A percentile compares a stretch with the other conserved stretches of the same genome.
Evolutionary conservation across 2,329 filamentous ascomycete species (phyloP).

Genomic region (Rhynchosporium agropyri): DNA sequence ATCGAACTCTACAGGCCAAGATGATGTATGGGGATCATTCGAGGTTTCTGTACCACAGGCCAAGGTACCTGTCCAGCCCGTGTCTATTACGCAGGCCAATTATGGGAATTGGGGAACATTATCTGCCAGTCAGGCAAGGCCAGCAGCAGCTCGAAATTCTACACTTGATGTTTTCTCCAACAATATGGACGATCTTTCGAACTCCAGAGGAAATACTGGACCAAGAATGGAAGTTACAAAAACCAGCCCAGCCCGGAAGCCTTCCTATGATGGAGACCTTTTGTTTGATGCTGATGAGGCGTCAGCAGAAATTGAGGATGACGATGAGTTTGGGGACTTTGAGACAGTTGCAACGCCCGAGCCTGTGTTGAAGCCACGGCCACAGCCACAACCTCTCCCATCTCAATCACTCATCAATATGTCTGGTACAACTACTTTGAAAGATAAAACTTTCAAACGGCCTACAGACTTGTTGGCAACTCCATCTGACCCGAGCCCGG

Average conservation of each 20-base stretch:
- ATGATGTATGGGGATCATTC: constrained; percentile 41
- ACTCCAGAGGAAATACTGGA: constrained; percentile 17
- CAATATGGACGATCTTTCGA: constrained; percentile 25
- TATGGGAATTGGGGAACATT: constrained; percentile 21
- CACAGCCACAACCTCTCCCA: constrained; percentile 26
- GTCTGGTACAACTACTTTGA: constrained; percentile 38
- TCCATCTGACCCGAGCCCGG: constrained; percentile 36
- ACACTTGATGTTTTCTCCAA: constrained; percentile 38
- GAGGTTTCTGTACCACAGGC: constrained; percentile 26
- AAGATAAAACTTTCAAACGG: constrained; percentile 41
- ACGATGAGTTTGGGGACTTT: constrained; percentile 71
- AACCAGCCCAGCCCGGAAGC: constrained; percentile 20
- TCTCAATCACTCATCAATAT: constrained; percentile 41
- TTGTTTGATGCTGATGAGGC: constrained; percentile 46
- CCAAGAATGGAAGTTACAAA: constrained; percentile 17
- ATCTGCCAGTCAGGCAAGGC: constrained; percentile 21
- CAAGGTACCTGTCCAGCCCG: constrained; percentile 14
- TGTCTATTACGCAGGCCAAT: constrained; percentile 19
- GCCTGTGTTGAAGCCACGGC: constrained; percentile 28
- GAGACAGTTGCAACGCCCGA: constrained; percentile 52
- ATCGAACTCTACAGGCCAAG: constrained; percentile 23
- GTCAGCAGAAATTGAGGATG: constrained; percentile 46
- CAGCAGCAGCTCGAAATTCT: constrained; percentile 32
- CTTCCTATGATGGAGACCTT: constrained; percentile 36
- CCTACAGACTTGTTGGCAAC: constrained; percentile 42